Conservation (phyloP, 495 filamentous ascomycete species). For the Aspergillus homomorphus region DNA sequence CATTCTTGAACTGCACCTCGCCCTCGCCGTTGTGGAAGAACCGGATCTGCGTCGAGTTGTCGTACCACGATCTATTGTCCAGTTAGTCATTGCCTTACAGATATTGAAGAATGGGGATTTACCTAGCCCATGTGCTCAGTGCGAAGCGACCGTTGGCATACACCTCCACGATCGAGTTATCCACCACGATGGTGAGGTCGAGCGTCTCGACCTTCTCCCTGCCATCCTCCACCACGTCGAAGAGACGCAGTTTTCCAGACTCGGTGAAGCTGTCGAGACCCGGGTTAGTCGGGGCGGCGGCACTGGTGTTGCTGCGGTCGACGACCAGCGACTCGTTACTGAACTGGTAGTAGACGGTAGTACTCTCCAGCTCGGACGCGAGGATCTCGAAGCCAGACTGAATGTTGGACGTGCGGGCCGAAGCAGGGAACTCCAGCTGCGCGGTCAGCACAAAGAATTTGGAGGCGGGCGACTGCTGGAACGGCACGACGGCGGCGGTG, state of each 20-base stretch:
- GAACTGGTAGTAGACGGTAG: slow-evolving; percentile 25
- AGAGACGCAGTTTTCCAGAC: slow-evolving; percentile 18
- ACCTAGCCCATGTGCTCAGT: slow-evolving; percentile 21
- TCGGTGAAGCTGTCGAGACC: slow-evolving; percentile 18
- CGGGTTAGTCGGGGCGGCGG: slow-evolving; percentile 16
- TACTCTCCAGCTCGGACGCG: slow-evolving; percentile 16
- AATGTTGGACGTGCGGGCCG: slow-evolving; percentile 15
- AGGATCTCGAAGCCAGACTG: slow-evolving; percentile 22
- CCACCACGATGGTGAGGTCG: slow-evolving; percentile 21
- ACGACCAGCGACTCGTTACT: slow-evolving; percentile 25
- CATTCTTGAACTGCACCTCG: slow-evolving; percentile 16
- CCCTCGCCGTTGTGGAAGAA: slow-evolving; percentile 23
- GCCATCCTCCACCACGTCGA: slow-evolving; percentile 11
- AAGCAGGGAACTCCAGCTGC: slow-evolving; percentile 15
- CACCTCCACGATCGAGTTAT: slow-evolving; percentile 20
- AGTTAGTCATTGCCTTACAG: background rate
- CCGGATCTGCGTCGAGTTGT: slow-evolving; percentile 21
- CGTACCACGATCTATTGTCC: slow-evolving; percentile 21
- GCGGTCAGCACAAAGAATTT: slow-evolving; percentile 19
- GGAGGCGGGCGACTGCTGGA: slow-evolving; percentile 12
- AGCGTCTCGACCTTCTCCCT: slow-evolving; percentile 17
- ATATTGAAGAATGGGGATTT: background rate
- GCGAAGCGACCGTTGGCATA: slow-evolving; percentile 26
- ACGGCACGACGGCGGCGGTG: slow-evolving; percentile 8
- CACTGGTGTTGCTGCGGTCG: slow-evolving; percentile 22